A percentile compares a stretch with the other conserved stretches of the same genome.
Conservation (phyloP, 192 early-diverging fungal genomes). For the Backusella sp. region DNA sequence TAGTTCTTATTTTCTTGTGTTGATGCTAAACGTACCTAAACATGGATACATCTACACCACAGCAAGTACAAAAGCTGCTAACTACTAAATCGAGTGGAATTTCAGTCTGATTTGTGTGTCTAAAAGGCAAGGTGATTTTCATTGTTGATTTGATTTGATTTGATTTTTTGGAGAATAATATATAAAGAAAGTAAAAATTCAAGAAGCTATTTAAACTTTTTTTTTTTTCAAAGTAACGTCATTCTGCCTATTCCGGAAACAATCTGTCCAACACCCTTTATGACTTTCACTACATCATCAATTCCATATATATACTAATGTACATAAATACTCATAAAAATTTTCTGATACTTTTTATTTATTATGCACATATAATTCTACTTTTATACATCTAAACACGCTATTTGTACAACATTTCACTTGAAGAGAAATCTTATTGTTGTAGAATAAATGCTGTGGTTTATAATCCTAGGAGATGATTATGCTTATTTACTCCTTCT, state of each 20-base stretch:
- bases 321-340: background rate
- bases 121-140: background rate
- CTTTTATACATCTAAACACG: background rate
- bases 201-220: background rate
- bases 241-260: background rate
- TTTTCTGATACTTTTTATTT: background rate
- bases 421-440: background rate
- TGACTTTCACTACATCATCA: background rate
- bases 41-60: conserved; percentile 9
- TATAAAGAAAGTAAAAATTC: background rate
- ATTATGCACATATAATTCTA: background rate
- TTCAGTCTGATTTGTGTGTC: background rate
- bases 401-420: background rate
- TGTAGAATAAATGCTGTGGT: background rate
- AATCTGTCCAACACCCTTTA: background rate
- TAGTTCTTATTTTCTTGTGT: background rate
- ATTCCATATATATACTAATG: background rate
- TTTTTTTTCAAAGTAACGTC: background rate
- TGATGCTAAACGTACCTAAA: conserved; percentile 2
- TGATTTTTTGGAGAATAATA: background rate
- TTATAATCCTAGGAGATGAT: background rate
- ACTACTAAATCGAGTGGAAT: background rate
- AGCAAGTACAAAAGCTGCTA: background rate
- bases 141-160: background rate
- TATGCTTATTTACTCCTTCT: background rate